Conservation (phyloP, 306 rosid species). For the Hippophae rhamnoides region DNA sequence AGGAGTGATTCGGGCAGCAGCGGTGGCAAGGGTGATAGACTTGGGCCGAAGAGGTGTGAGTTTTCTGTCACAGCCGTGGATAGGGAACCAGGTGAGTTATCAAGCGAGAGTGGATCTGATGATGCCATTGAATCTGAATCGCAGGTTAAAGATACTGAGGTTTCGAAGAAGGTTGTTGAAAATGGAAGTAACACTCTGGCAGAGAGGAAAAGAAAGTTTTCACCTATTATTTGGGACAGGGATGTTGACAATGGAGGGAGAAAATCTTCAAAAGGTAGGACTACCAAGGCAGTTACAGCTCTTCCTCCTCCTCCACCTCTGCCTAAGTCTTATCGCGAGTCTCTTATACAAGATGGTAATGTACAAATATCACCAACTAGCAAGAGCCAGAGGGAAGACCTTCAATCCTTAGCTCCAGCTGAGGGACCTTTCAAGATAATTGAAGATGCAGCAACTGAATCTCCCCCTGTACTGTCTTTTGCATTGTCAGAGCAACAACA, state of each 20-base stretch:
- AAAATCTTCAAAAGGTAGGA: conserved; percentile 35
- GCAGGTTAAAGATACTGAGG: conserved; percentile 28
- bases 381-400: conserved; percentile 20
- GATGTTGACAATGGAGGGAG: conserved; percentile 34
- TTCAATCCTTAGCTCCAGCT: conserved; percentile 19
- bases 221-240: conserved; percentile 90
- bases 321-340: conserved; percentile 37
- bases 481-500: conserved; percentile 25
- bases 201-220: conserved; percentile 80
- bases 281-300: conserved; percentile 2
- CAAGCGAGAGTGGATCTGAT: conserved; percentile 92
- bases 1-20: conserved; percentile 66
- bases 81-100: conserved; percentile 91
- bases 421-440: conserved; percentile 21
- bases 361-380: conserved; percentile 32
- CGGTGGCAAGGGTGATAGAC: conserved; percentile 24
- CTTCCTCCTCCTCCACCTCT: conserved; percentile 48
- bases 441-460: conserved; percentile 15
- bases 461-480: conserved; percentile 27
- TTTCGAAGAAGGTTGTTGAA: conserved; percentile 22
- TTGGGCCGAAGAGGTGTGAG: conserved; percentile 49
- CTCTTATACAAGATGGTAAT: conserved; percentile 31
- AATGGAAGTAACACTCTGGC: conserved; percentile 33
- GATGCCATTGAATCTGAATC: conserved; percentile 61
- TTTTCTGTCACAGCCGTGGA: conserved; percentile 42